Base-by-base conservation (phyloP, 352 stramenopile species). In the Blastocystis sp. region DNA sequence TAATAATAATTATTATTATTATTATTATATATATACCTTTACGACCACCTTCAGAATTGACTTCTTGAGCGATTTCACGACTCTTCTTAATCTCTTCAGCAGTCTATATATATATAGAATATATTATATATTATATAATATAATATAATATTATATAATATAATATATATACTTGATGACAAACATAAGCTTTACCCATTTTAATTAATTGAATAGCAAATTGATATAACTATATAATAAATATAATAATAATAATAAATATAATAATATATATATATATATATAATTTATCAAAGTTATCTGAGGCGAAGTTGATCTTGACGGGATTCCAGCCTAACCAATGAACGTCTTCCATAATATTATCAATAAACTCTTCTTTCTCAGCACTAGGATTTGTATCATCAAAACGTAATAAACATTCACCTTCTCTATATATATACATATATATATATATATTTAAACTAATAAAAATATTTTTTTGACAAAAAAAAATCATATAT, bases 331-430 rank as follows among this genome's bases (percentile, higher is more conserved):
- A 59, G 13, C 68, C 41, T 30, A 89, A 66, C 44, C 71, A 82
- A 41, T 57, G 32, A n/a, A 85, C 77, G 66, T 83, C 77, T 47
- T 83, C 81, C 46, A 86, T 69, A 68, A 95, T 94, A 19, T 79
- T 81, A 52, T 95, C 80, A 67, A 98, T 95, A 75, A 95, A 98
- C 74, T 97, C 91, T 47, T 89, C 73, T 62, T 77, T 91, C 75
- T 98, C 91, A 6, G 88, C 85, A n/a, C 33, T 39, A 0, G 91
- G 91, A 71, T 98, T 98, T n/a, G 91, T 98, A 75, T 98, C 91
- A 69, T 96, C 88, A 67, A 82, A 88, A 47, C 80, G 81, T 70
- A 98, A 95, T 62, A 94, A 82, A 0, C 83, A 94, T 58, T 91
- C 78, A 55, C 90, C 80, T 67, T 45, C 25, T 16, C 18, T 55